A percentile compares a stretch with the other conserved stretches of the same genome.
These are phyloP conservation scores for Fusarium sambucinum DNA, from an alignment of 2,329 filamentous ascomycete species.

Conservation along the genomic window DNA sequence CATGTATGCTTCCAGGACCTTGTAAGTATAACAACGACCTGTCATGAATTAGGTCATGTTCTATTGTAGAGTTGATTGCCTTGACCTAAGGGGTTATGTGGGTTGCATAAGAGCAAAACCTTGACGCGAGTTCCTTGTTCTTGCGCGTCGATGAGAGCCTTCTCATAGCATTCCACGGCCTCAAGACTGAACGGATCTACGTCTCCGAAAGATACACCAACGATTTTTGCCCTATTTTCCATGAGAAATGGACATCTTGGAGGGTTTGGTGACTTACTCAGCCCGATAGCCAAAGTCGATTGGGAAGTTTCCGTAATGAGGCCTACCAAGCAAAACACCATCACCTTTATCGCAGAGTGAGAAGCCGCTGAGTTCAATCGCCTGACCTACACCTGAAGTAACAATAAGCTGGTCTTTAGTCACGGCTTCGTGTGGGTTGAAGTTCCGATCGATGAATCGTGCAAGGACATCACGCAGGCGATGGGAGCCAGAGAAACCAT, in stretches of 20 bases:
- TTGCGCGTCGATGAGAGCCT: background rate
- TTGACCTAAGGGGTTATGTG: background rate
- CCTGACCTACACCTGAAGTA: background rate
- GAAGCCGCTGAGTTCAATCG: background rate
- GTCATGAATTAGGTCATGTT: accelerated
- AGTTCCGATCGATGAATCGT: background rate
- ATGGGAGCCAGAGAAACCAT: slow-evolving; percentile 3
- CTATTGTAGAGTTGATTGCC: accelerated
- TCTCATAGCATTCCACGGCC: background rate
- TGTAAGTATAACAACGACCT: background rate
- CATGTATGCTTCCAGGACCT: background rate
- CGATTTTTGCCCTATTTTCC: accelerated
- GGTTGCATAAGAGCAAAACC: background rate
- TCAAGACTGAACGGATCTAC: background rate
- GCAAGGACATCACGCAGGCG: background rate
- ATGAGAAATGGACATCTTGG: background rate
- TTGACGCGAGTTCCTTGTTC: background rate
- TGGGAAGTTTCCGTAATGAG: background rate
- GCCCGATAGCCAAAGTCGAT: slow-evolving; percentile 1
- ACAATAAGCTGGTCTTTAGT: background rate
- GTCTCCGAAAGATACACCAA: background rate
- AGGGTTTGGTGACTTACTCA: background rate
- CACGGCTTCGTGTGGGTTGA: background rate
- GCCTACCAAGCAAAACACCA: background rate
- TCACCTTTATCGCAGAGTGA: background rate